Evolutionary conservation across 441 rosid species (phyloP).

Genomic region (Erysimum pusillum): DNA sequence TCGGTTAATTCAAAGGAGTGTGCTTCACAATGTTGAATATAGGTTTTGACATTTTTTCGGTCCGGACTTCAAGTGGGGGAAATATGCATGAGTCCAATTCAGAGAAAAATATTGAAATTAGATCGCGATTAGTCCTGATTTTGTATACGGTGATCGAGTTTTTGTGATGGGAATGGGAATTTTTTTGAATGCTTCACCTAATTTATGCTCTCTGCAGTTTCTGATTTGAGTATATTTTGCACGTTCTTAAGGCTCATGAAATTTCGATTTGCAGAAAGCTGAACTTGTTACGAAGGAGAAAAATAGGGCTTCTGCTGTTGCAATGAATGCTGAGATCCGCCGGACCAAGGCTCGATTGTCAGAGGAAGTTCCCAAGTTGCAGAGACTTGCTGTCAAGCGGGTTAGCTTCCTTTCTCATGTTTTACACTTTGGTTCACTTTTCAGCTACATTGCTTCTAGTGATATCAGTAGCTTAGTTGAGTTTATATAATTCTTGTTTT

Average conservation of each 20-base stretch:
- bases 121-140: slow-evolving; percentile 25
- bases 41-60: slow-evolving; percentile 6
- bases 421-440: slow-evolving; percentile 8
- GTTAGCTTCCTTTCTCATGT: slow-evolving; percentile 48
- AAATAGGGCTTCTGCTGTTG: slow-evolving; percentile 84
- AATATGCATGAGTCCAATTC: slow-evolving; percentile 8
- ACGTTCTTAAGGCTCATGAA: not conserved
- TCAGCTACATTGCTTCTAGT: slow-evolving; percentile 16
- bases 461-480: slow-evolving; percentile 16
- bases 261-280: slow-evolving; percentile 67
- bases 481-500: slow-evolving; percentile 12
- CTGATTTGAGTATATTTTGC: no score
- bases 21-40: slow-evolving; percentile 30
- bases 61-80: not conserved
- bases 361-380: slow-evolving; percentile 93
- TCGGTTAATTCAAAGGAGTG: not conserved
- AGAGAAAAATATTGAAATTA: slow-evolving; percentile 20
- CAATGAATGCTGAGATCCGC: slow-evolving; percentile 91
- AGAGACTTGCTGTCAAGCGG: slow-evolving; percentile 93
- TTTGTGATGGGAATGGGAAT: not conserved
- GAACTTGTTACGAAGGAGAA: slow-evolving; percentile 84
- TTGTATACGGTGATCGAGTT: not conserved
- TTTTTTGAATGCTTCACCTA: not conserved
- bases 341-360: slow-evolving; percentile 84
- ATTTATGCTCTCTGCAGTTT: not conserved